Evolutionary conservation across 2,329 filamentous ascomycete genomes (phyloP).

Genomic region (Aspergillus puulaauensis): DNA sequence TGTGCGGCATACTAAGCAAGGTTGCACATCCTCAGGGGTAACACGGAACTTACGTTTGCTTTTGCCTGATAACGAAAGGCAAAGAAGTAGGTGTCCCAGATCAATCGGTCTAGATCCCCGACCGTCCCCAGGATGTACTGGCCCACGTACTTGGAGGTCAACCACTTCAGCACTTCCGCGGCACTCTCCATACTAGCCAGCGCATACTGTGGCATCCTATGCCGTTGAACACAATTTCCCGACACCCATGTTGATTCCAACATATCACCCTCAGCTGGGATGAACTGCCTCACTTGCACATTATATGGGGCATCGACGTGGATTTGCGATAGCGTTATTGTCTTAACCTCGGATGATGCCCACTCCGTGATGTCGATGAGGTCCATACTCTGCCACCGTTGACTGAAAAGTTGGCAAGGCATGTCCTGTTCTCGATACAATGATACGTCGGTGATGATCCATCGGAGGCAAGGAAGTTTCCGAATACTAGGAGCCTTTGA

Average conservation of each 20-base stretch:
- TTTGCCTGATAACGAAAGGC: slow-evolving; percentile 11
- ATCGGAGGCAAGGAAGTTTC: slow-evolving; percentile 9
- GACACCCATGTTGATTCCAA: slow-evolving; percentile 8
- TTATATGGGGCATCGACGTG: slow-evolving; percentile 9
- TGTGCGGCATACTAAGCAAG: slow-evolving; percentile 1
- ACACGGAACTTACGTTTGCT: slow-evolving; percentile 11
- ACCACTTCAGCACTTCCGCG: slow-evolving; percentile 1
- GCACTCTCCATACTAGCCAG: slow-evolving; percentile 8
- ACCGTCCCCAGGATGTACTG: slow-evolving; percentile 6
- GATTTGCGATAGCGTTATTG: slow-evolving; percentile 9
- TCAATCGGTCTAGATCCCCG: slow-evolving; percentile 8
- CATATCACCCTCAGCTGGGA: slow-evolving; percentile 11
- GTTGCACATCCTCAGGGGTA: background rate
- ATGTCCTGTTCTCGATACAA: slow-evolving; percentile 13
- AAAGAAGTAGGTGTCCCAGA: slow-evolving; percentile 13
- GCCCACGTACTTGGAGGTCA: slow-evolving; percentile 8
- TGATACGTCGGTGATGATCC: slow-evolving; percentile 13
- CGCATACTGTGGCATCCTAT: slow-evolving; percentile 8
- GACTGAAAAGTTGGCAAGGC: slow-evolving; percentile 13
- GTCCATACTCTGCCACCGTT: slow-evolving; percentile 13
- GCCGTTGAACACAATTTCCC: background rate
- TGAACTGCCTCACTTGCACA: slow-evolving; percentile 8
- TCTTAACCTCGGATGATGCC: slow-evolving; percentile 10
- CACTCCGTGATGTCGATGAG: slow-evolving; percentile 13
- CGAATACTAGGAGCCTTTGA: slow-evolving; percentile 6